Percentiles rank a stretch among this genome's conserved stretches.
These are phyloP conservation scores for Vachellia collinsii DNA, from an alignment of 306 rosid genomes.

Conservation along the genomic window DNA sequence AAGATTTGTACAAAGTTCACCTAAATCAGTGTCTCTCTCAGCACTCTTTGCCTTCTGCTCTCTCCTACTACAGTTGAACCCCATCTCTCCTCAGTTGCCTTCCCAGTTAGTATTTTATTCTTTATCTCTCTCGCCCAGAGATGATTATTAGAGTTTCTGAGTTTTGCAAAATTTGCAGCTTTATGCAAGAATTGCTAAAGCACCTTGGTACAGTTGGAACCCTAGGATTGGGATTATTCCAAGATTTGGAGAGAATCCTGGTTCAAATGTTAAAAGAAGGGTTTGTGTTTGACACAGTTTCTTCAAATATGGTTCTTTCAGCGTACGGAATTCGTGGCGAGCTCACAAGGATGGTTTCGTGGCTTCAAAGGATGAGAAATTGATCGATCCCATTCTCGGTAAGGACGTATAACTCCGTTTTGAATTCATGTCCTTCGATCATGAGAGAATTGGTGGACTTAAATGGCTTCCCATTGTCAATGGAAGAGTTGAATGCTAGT, in stretches of 20 bases:
- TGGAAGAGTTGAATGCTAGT: no score
- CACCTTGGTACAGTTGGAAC: slow-evolving; percentile 75
- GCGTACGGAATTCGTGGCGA: slow-evolving; percentile 67
- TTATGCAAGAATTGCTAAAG: slow-evolving; percentile 6
- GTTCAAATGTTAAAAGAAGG: slow-evolving; percentile 22
- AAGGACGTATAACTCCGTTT: slow-evolving; percentile 69
- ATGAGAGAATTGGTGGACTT: not conserved
- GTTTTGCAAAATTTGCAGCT: slow-evolving; percentile 47
- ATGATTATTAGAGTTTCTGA: not conserved
- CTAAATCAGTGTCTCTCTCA: slow-evolving; percentile 52
- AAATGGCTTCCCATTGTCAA: no score
- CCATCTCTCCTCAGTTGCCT: no score
- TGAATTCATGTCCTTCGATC: slow-evolving; percentile 61
- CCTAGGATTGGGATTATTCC: slow-evolving; percentile 29
- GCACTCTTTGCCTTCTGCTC: slow-evolving; percentile 69
- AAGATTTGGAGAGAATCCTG: no score
- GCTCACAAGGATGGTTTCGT: slow-evolving; percentile 53
- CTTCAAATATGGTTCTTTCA: slow-evolving; percentile 55
- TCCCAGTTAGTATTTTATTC: slow-evolving; percentile 42
- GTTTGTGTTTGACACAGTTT: slow-evolving; percentile 57
- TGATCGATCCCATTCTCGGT: slow-evolving; percentile 53
- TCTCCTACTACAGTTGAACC: slow-evolving; percentile 45
- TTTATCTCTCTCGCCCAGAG: not conserved
- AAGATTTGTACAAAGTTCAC: slow-evolving; percentile 36
- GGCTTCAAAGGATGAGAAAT: slow-evolving; percentile 66